Base-by-base conservation (phyloP, 73 alveolate species). In the Paramecium sexaurelia region DNA sequence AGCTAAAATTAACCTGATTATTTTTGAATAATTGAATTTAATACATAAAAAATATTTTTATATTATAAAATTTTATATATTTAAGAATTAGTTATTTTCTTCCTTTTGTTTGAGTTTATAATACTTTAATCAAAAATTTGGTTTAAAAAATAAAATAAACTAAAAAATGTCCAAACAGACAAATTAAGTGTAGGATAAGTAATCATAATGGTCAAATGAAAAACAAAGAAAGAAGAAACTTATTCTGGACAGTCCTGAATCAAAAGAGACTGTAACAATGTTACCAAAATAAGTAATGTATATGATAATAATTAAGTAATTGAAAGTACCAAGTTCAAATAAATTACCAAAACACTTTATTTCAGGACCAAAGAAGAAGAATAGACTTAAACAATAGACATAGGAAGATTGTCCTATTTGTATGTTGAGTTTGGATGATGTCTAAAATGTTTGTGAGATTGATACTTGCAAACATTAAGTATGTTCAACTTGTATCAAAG, bases 381-480 rank as follows among this genome's bases (percentile, higher is more conserved):
- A 17, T 3, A 61, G 83, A 61, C 17, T 61, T 10, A 61, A 61
- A 26, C 26, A 61, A 13, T 61, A 61, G 13, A 29, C 43, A 71
- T 11, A 71, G 8, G 86, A 71, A 19, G 56, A 32, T 13, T 71
- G 86, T 35, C 86, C 86, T 15, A 71, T 71, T 15, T 71, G 86
- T 36, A 32, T 71, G 56, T 5, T 11, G 37, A 40, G 35, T 35
- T 71, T 71, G 9, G 86, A 71, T 35, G 56, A 29, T 71, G 37
- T 71, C 11, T 20, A 29, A 71, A 71, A 35, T 37, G 56, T 71
- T 71, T 71, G 86, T 17, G 55, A 71, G 35, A 71, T 71, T 33
- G 86, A 32, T 71, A 32, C 55, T n/a, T 71, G 86, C 17, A 71
- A 71, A 71, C 86, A 71, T 71, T 71, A 35, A 24, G 17, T 71